Conservation (phyloP, 352 stramenopile genomes). For the Pythium graminicola region DNA sequence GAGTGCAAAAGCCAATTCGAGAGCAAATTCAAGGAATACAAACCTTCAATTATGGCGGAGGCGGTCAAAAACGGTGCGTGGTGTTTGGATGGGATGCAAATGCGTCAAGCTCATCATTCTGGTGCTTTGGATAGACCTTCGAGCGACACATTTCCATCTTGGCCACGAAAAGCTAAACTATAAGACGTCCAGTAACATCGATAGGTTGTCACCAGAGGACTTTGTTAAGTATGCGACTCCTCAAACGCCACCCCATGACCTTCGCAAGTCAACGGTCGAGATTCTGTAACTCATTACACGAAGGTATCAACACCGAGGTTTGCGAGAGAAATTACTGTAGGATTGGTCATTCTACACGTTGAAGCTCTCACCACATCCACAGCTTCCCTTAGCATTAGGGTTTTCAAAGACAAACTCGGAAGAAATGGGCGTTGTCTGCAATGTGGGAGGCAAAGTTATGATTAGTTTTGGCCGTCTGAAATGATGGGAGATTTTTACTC, state of each 20-base stretch:
- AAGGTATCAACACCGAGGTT: background rate
- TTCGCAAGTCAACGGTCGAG: slow-evolving; percentile 67
- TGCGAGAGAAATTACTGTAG: background rate
- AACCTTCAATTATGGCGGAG: slow-evolving; percentile 64
- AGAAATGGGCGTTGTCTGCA: slow-evolving; percentile 92
- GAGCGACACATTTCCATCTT: slow-evolving; percentile 65
- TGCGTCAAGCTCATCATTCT: background rate
- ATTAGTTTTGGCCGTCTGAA: too few relatives aligned
- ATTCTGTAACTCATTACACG: slow-evolving; percentile 27
- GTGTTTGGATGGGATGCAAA: background rate
- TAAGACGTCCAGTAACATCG: slow-evolving; percentile 60
- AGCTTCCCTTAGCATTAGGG: slow-evolving; percentile 99
- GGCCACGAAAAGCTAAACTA: slow-evolving; percentile 65
- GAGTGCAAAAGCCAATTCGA: slow-evolving; percentile 63
- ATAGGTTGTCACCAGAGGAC: slow-evolving; percentile 42
- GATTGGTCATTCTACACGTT: slow-evolving; percentile 86
- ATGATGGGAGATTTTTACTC: background rate
- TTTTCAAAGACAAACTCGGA: slow-evolving; percentile 99
- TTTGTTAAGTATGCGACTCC: slow-evolving; percentile 48
- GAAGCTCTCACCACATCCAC: slow-evolving; percentile 98
- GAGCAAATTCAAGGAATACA: slow-evolving; percentile 67
- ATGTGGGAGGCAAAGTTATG: too few relatives aligned
- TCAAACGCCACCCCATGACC: slow-evolving; percentile 43
- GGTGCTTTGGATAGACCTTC: slow-evolving; percentile 39
- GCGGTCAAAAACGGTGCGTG: slow-evolving; percentile 67